Base-by-base conservation (phyloP, 2,329 filamentous ascomycete genomes). In the Nannizziopsis arthrosporioides region DNA sequence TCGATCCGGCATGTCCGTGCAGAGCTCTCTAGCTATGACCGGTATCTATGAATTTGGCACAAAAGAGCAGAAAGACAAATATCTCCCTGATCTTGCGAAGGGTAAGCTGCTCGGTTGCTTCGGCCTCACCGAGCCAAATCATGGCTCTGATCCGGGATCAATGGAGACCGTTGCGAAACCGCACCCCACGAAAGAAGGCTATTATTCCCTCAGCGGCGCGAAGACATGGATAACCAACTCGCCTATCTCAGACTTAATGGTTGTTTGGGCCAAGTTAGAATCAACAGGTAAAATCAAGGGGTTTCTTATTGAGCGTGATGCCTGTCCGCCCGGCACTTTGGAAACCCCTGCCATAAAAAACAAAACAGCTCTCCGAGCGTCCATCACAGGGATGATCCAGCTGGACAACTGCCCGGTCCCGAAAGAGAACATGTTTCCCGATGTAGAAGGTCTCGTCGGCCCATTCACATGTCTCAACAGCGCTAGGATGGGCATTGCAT, bases 191-290 rank as follows among this genome's bases (percentile, higher is more conserved):
- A 89, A 89, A 72, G 82, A 85, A 60, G 88, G 87, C 1, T 86
- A 87, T 64, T 84, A 82, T 58, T 77, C 81, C 38, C 69, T 94
- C 32, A 86, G 81, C 40, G 88, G 88, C 1, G 72, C 84, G 43
- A 94, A 94, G 73, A 94, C 89, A 0, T 94, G 88, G 88, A 94
- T 94, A 63, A 94, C 88, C 11, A 94, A 94, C 67, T 90, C 85
- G 6, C 88, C 88, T 2, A 93, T 94, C 57, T 79, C 87, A 1
- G 86, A 94, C 57, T 75, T 94, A 1, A 68, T 93, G 45, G 69
- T 94, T 54, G 81, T 94, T 1, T 98, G 92, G 92, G 92, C 90
- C 1, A 95, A 94, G 71, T 70, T 94, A 42, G 80, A 92, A 54
- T 84, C 84, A 57, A 93, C 87, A 17, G 89, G 88, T 53, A 94